Conservation (phyloP, 2,329 filamentous ascomycete species). For the Stachybotrys echinatus region DNA sequence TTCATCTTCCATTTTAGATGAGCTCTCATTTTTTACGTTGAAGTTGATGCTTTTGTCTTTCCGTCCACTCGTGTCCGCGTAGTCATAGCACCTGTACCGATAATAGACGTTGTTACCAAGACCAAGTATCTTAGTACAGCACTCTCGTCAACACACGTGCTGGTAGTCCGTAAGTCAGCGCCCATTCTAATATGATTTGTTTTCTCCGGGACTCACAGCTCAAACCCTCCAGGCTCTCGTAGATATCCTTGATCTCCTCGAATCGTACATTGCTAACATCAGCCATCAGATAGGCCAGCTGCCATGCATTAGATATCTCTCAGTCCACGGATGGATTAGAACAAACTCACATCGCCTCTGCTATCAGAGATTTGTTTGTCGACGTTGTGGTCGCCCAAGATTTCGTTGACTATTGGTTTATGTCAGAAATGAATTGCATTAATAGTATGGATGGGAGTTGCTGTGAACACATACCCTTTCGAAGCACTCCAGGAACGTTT, state of each 20-base stretch:
- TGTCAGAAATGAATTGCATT: no score
- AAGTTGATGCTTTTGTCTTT: not conserved
- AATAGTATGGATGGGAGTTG: no score
- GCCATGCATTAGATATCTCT: constrained; percentile 1
- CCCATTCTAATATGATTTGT: not conserved
- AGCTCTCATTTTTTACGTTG: not conserved
- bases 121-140: constrained; percentile 29
- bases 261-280: constrained; percentile 86
- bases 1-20: not conserved
- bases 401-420: constrained; percentile 69
- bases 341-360: constrained; percentile 67
- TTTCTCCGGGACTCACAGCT: constrained; percentile 54
- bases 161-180: constrained; percentile 13
- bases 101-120: not conserved
- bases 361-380: constrained; percentile 98
- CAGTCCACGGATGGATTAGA: not conserved
- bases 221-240: constrained; percentile 74
- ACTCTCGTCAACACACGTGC: constrained; percentile 42
- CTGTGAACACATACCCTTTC: constrained; percentile 62
- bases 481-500: constrained; percentile 91
- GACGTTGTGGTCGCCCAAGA: constrained; percentile 92
- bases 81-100: not conserved
- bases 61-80: not conserved
- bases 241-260: constrained; percentile 79
- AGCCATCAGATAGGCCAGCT: constrained; percentile 94